Evolutionary conservation across 179 eudicot species (phyloP), one percentile per base, ranked within the genome.

Genomic region (Patellifolia procumbens): DNA sequence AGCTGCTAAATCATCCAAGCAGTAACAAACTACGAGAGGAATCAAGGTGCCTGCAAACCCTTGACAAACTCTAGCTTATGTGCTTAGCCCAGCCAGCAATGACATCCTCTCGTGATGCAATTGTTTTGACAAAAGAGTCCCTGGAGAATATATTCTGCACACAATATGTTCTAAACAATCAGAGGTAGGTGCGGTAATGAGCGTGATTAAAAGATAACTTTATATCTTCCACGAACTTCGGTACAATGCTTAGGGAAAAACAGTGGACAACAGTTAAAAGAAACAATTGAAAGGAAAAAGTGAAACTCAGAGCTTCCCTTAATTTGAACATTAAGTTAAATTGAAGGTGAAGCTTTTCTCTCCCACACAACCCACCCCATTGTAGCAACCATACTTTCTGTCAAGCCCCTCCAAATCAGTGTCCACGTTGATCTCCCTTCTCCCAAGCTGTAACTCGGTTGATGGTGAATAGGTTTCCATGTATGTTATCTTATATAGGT

Each of bases 1-100:
- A 43, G 19, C 15, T 42, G 52, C n/a, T 6, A 43, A 67, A 43
- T 12, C 13, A 5, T 24, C 29, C 8, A 32, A 60, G 6, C 8
- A 20, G 1, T 29, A 13, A 9, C 6, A 11, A 29, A 17, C 20
- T 24, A 16, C 62, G 9, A 24, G 26, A 11, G 31, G 16, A 24
- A 24, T 28, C 31, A 58, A 52, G 19, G 31, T 16, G 16, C 7
- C 29, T 7, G 58, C 19, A 68, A 2, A 45, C 16, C 20, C 20
- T 8, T 48, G 16, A 24, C 5, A 37, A 48, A 74, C 32, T 72
- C 79, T 77, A 93, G 70, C 89, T 86, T 78, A 81, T 64, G 59
- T 91, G 92, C 84, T 93, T 93, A 51, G 95, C 85, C 98, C 98
- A 93, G 28, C 98, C 98, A 74, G 88, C 91, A 53, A 90, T 80